Evolutionary conservation across 805 yeast species (phyloP).

Genomic region (Pichia rugopelliculosa): DNA sequence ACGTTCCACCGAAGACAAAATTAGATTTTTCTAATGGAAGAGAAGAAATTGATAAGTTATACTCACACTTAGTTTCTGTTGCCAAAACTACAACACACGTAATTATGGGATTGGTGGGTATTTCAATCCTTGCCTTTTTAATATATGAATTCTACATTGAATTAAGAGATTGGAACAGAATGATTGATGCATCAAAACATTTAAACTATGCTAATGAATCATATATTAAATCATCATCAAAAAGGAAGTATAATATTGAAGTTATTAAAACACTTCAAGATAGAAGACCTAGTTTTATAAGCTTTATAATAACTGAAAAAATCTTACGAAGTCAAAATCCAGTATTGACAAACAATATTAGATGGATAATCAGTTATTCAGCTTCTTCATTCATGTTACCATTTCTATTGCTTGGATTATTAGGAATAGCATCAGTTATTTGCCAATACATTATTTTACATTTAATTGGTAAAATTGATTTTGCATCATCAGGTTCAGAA

Average conservation of each 20-base stretch:
- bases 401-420: slow-evolving; percentile 44
- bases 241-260: slow-evolving; percentile 18
- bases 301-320: slow-evolving; percentile 13
- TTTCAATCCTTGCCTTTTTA: slow-evolving; percentile 34
- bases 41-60: slow-evolving; percentile 34
- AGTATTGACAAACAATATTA: slow-evolving; percentile 14
- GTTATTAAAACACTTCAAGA: slow-evolving; percentile 23
- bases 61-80: slow-evolving; percentile 22
- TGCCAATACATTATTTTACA: slow-evolving; percentile 46
- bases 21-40: slow-evolving; percentile 36
- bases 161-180: slow-evolving; percentile 39
- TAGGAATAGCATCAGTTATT: slow-evolving; percentile 47
- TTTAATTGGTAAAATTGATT: slow-evolving; percentile 4
- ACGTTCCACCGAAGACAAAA: slow-evolving; percentile 33
- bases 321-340: slow-evolving; percentile 12
- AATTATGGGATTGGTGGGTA: slow-evolving; percentile 32
- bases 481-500: not conserved
- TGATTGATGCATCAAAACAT: slow-evolving; percentile 29
- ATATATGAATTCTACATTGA: slow-evolving; percentile 42
- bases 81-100: slow-evolving; percentile 33
- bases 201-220: slow-evolving; percentile 15
- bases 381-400: slow-evolving; percentile 45
- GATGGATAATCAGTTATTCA: slow-evolving; percentile 46
- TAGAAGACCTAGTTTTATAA: slow-evolving; percentile 16
- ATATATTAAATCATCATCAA: slow-evolving; percentile 5